phyloP scores from a whole-genome alignment of 805 yeast species.

The Wickerhamomyces ciferrii region DNA sequence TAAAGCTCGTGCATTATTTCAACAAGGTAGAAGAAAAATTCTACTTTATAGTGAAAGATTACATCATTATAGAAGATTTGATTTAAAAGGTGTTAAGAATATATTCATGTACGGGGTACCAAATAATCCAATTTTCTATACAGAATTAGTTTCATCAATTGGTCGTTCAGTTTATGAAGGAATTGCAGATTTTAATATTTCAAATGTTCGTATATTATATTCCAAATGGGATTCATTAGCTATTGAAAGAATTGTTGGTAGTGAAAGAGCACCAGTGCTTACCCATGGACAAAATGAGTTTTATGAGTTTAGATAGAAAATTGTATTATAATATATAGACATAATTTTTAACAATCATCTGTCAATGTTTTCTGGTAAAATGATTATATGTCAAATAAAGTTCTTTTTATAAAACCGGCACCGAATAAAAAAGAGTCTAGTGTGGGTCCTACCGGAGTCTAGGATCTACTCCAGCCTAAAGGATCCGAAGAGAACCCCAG shows the following conservation, averaged over 20 bases:
- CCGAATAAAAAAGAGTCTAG: not conserved
- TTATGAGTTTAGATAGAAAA: constrained; percentile 53
- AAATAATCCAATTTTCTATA: constrained; percentile 76
- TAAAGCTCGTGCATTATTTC: constrained; percentile 66
- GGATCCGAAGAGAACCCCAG: not conserved
- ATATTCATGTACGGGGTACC: constrained; percentile 83
- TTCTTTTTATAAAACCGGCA: not conserved
- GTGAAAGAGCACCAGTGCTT: constrained; percentile 61
- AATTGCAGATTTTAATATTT: constrained; percentile 49
- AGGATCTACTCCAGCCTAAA: not conserved
- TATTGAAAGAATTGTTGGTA: constrained; percentile 82
- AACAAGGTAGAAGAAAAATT: constrained; percentile 55
- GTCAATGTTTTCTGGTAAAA: not conserved
- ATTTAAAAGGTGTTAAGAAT: constrained; percentile 78
- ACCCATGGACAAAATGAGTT: constrained; percentile 68
- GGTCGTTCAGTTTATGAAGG: constrained; percentile 50
- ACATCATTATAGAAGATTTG: constrained; percentile 86
- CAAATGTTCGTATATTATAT: constrained; percentile 56
- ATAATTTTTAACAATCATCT: not conserved
- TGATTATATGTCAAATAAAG: not conserved
- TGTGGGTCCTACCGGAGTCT: not conserved
- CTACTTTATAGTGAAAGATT: constrained; percentile 90
- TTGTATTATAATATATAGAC: not conserved
- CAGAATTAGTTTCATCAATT: constrained; percentile 66
- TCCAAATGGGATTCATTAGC: constrained; percentile 76